These are phyloP conservation scores for Scedosporium minutisporum DNA, from an alignment of 2,329 filamentous ascomycete genomes.

Conservation along the genomic window DNA sequence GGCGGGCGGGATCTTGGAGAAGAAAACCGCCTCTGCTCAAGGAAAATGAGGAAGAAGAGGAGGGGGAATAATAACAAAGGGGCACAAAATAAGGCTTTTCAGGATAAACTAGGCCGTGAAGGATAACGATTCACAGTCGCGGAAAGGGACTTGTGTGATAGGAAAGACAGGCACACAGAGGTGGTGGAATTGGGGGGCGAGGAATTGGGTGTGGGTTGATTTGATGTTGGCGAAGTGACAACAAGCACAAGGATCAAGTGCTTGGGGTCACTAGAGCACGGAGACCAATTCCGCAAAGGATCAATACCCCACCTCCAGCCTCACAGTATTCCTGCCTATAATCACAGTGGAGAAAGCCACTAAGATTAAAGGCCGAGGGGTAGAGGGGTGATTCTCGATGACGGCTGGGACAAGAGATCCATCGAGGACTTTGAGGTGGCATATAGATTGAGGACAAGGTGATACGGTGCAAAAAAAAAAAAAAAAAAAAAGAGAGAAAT, in stretches of 20 bases:
- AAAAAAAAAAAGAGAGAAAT: constrained; percentile 4
- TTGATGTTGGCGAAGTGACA: not conserved
- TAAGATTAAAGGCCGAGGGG: not conserved
- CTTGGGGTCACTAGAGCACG: not conserved
- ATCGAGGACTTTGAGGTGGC: not conserved
- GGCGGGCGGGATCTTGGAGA: not conserved
- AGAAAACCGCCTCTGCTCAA: not conserved
- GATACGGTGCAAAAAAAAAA: not conserved
- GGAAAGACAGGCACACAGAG: not conserved
- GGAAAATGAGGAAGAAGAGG: not conserved
- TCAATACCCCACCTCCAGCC: constrained; percentile 15
- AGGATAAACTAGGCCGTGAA: too few relatives aligned
- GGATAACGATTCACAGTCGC: too few relatives aligned
- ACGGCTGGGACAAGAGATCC: not conserved
- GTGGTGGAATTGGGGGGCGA: not conserved
- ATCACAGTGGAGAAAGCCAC: not conserved
- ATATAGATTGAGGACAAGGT: not conserved
- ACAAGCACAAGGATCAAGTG: not conserved
- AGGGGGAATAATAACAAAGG: not conserved
- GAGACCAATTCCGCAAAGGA: constrained; percentile 3
- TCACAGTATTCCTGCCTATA: constrained; percentile 9
- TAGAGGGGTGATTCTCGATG: not conserved
- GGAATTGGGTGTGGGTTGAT: constrained; percentile 2
- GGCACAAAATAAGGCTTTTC: not conserved
- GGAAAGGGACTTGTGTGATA: not conserved